A percentile compares a stretch with the other conserved stretches of the same genome.
phyloP scores from a whole-genome alignment of 305 asterid genomes.

The Solanum aculeatissimum region DNA sequence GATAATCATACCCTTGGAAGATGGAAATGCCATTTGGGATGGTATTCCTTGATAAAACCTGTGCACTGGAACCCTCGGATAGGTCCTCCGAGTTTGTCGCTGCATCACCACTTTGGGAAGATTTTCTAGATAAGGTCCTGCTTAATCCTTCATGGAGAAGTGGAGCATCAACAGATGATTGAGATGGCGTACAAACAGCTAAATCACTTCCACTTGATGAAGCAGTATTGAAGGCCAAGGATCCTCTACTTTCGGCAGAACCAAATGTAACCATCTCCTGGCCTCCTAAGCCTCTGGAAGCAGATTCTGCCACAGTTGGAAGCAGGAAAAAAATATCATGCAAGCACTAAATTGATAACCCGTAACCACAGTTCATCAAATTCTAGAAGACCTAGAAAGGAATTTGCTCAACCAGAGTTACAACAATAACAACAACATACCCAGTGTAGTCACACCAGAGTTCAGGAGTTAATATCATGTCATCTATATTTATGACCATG shows the following conservation, averaged over 20 bases:
- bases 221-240: conserved; percentile 10
- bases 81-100: neutral
- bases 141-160: conserved; percentile 39
- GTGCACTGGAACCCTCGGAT: conserved; percentile 12
- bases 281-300: conserved; percentile 26
- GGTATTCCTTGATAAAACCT: conserved; percentile 26
- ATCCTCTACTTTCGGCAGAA: conserved; percentile 37
- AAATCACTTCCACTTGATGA: conserved; percentile 29
- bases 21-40: conserved; percentile 52
- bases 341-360: neutral
- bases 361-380: neutral
- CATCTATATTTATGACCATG: neutral
- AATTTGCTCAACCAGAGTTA: neutral
- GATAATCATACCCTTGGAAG: conserved; percentile 66
- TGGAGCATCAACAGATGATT: conserved; percentile 44
- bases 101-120: conserved; percentile 18
- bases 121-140: conserved; percentile 26
- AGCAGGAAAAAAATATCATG: neutral
- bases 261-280: conserved; percentile 61
- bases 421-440: neutral
- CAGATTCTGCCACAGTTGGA: conserved; percentile 34
- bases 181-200: conserved; percentile 22
- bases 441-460: neutral
- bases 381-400: neutral
- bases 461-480: neutral